Percentiles rank a stretch among this genome's conserved stretches.
Conservation (phyloP, 2,329 filamentous ascomycete species). For the Verticillium zaregamsianum region DNA sequence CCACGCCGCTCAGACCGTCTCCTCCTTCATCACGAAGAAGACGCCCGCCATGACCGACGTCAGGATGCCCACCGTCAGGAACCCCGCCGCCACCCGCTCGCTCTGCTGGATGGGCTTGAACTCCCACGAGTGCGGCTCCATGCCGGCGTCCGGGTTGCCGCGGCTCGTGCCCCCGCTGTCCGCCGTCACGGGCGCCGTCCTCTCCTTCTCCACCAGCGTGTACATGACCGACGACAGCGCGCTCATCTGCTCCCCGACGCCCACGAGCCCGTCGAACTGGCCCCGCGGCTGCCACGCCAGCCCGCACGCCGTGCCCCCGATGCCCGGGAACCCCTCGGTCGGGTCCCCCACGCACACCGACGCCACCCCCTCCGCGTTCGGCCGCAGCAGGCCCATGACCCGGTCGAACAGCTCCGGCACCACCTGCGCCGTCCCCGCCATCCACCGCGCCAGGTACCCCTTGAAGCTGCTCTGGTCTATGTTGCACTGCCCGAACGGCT, state of each 20-base stretch:
- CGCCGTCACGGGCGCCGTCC: conserved; percentile 42
- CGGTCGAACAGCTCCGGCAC: conserved; percentile 46
- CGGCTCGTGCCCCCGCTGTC: conserved; percentile 55
- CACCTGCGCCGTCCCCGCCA: conserved; percentile 50
- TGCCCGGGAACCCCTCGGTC: conserved; percentile 41
- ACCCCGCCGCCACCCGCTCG: conserved; percentile 53
- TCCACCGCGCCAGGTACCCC: conserved; percentile 67
- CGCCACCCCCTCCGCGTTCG: conserved; percentile 49
- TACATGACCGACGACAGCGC: conserved; percentile 61
- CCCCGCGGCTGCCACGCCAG: conserved; percentile 54
- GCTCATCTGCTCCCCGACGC: conserved; percentile 68
- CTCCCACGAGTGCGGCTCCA: conserved; percentile 19
- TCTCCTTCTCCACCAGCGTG: conserved; percentile 42
- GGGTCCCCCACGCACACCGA: conserved; percentile 44
- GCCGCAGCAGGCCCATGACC: conserved; percentile 47
- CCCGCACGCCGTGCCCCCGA: conserved; percentile 60
- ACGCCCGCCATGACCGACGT: conserved; percentile 46
- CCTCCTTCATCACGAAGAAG: conserved; percentile 40
- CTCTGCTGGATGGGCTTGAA: conserved; percentile 38
- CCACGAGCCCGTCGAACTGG: conserved; percentile 54
- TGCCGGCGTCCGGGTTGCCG: conserved; percentile 45
- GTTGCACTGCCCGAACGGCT: conserved; percentile 57
- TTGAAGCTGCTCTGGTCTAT: conserved; percentile 73
- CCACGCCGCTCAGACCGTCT: neutral
- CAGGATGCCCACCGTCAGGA: conserved; percentile 47